Evolutionary conservation across 2,329 filamentous ascomycete species (phyloP).

Genomic region (Byssochlamys sp.): DNA sequence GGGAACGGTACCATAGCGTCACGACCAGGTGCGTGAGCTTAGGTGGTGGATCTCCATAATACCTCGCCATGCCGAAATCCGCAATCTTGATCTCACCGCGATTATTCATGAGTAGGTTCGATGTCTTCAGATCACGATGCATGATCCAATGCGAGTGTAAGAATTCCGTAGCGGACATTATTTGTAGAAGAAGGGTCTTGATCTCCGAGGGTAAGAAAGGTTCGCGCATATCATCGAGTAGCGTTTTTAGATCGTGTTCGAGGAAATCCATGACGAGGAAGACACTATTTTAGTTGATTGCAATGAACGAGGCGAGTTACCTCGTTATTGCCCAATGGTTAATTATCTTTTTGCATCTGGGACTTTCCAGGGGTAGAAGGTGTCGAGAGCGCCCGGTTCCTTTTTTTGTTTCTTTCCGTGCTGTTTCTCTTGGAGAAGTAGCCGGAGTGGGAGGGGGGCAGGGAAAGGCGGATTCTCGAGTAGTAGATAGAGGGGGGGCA

Average conservation of each 20-base stretch:
- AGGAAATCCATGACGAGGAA: conserved; percentile 95
- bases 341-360: conserved; percentile 24
- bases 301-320: conserved; percentile 6
- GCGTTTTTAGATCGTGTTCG: conserved; percentile 88
- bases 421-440: no score
- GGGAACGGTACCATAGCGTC: conserved; percentile 90
- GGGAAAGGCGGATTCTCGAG: background rate
- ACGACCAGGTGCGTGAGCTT: conserved; percentile 87
- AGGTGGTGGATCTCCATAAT: conserved; percentile 66
- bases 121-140: conserved; percentile 86
- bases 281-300: conserved; percentile 48
- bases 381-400: background rate
- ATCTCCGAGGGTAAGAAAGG: conserved; percentile 86
- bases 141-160: conserved; percentile 86
- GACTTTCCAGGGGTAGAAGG: conserved; percentile 24
- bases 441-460: background rate
- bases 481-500: background rate
- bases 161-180: conserved; percentile 69
- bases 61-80: conserved; percentile 95
- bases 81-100: conserved; percentile 89
- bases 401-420: background rate
- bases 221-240: conserved; percentile 88
- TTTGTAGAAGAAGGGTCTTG: conserved; percentile 79
- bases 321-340: conserved; percentile 16
- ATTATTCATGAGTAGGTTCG: conserved; percentile 89